These are phyloP conservation scores for Meyerozyma athensensis DNA, from an alignment of 1,139 yeast genomes.

Conservation along the genomic window DNA sequence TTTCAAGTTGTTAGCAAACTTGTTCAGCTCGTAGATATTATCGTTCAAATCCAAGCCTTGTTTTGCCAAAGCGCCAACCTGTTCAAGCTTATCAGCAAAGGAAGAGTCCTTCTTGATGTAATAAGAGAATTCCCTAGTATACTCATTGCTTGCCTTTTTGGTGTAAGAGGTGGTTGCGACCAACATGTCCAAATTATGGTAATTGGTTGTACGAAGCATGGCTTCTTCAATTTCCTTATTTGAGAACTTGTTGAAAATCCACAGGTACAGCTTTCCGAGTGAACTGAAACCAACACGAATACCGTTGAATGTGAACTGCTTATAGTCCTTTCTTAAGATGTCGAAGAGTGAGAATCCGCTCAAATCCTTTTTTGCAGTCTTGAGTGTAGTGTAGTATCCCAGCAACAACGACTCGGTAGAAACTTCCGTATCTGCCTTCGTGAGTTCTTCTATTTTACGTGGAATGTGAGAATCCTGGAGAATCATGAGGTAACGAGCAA, in stretches of 20 bases:
- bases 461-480: slow-evolving; percentile 4
- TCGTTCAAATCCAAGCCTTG: slow-evolving; percentile 24
- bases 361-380: slow-evolving; percentile 57
- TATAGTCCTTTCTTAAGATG: slow-evolving; percentile 76
- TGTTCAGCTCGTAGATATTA: slow-evolving; percentile 10
- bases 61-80: slow-evolving; percentile 22
- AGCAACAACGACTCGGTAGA: slow-evolving; percentile 1
- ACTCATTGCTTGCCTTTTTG: slow-evolving; percentile 33
- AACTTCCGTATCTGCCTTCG: neutral
- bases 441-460: neutral
- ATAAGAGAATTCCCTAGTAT: slow-evolving; percentile 55
- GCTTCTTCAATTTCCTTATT: slow-evolving; percentile 34
- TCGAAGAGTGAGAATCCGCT: slow-evolving; percentile 55
- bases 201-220: slow-evolving; percentile 29
- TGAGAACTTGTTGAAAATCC: slow-evolving; percentile 39
- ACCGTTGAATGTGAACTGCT: slow-evolving; percentile 52
- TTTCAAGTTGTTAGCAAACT: slow-evolving; percentile 5
- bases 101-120: slow-evolving; percentile 20
- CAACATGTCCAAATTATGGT: slow-evolving; percentile 45
- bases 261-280: slow-evolving; percentile 58
- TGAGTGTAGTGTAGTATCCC: slow-evolving; percentile 36
- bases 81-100: slow-evolving; percentile 14
- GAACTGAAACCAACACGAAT: slow-evolving; percentile 69
- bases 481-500: slow-evolving; percentile 22
- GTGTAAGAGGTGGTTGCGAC: slow-evolving; percentile 62